phyloP scores from a whole-genome alignment of 2,329 filamentous ascomycete species.

The Colletotrichum orchidophilum region DNA sequence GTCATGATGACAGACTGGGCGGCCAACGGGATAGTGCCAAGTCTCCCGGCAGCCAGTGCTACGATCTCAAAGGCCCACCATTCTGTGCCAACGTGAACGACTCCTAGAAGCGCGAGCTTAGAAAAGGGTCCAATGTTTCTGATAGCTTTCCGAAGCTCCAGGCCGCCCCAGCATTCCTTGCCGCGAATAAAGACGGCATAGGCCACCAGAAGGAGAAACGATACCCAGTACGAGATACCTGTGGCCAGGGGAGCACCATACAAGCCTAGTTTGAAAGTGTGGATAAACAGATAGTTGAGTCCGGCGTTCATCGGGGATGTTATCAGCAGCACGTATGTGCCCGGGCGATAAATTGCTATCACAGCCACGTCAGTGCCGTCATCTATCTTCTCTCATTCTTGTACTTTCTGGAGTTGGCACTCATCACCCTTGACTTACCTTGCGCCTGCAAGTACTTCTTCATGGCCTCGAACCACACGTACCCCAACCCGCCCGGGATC shows the following conservation, averaged over 20 bases:
- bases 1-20: constrained; percentile 93
- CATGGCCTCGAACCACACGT: constrained; percentile 86
- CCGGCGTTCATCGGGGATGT: constrained; percentile 84
- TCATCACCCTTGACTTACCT: constrained; percentile 60
- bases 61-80: constrained; percentile 98
- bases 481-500: constrained; percentile 84
- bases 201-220: constrained; percentile 77
- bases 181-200: constrained; percentile 79
- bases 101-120: constrained; percentile 77
- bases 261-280: constrained; percentile 75
- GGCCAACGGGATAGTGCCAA: constrained; percentile 82
- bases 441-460: constrained; percentile 93
- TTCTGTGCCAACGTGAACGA: constrained; percentile 87
- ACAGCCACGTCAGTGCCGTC: background rate
- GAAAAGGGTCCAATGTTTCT: constrained; percentile 76
- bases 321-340: constrained; percentile 83
- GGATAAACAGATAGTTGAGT: constrained; percentile 83
- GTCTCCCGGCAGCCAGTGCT: constrained; percentile 80
- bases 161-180: constrained; percentile 82
- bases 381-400: constrained; percentile 6
- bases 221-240: constrained; percentile 86
- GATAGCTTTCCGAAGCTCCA: constrained; percentile 68
- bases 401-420: background rate
- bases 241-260: constrained; percentile 85
- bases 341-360: constrained; percentile 76